A percentile compares a stretch with the other conserved stretches of the same genome.
phyloP scores from a whole-genome alignment of 768 basidiomycete species.

The Chalciporus chontae region DNA sequence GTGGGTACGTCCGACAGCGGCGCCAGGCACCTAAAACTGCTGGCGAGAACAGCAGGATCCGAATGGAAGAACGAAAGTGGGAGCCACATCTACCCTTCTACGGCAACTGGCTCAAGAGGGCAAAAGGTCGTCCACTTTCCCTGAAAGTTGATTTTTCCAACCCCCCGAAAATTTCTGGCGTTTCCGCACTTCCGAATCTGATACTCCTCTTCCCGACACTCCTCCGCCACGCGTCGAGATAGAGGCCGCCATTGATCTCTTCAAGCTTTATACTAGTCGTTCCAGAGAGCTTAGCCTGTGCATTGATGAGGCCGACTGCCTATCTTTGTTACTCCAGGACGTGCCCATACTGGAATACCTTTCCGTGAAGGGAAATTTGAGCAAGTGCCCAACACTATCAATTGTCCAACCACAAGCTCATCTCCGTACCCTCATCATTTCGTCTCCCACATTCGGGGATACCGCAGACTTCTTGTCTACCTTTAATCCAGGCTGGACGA shows the following conservation, averaged over 20 bases:
- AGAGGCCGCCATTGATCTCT: background rate
- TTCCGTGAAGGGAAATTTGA: background rate
- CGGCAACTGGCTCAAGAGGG: background rate
- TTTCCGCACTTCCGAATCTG: background rate
- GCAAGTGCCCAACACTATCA: background rate
- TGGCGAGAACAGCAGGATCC: too few species aligned
- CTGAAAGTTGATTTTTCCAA: background rate
- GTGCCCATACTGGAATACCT: background rate
- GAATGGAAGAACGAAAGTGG: too few species aligned
- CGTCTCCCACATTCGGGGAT: too few species aligned
- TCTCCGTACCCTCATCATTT: background rate
- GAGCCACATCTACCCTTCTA: background rate
- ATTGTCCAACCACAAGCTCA: background rate
- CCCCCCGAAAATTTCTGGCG: background rate
- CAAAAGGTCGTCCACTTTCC: constrained; percentile 1
- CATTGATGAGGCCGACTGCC: background rate
- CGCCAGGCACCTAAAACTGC: too few species aligned
- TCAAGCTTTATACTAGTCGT: background rate
- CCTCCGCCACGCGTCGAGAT: too few species aligned
- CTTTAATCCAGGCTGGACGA: too few species aligned
- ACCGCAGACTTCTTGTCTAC: too few species aligned
- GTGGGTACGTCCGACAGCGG: too few species aligned
- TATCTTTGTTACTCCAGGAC: background rate
- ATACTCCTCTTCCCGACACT: background rate
- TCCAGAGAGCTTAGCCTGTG: background rate